Evolutionary conservation across 441 rosid species (phyloP), one percentile per base, ranked within the genome.

Genomic region (Gossypium gossypioides): DNA sequence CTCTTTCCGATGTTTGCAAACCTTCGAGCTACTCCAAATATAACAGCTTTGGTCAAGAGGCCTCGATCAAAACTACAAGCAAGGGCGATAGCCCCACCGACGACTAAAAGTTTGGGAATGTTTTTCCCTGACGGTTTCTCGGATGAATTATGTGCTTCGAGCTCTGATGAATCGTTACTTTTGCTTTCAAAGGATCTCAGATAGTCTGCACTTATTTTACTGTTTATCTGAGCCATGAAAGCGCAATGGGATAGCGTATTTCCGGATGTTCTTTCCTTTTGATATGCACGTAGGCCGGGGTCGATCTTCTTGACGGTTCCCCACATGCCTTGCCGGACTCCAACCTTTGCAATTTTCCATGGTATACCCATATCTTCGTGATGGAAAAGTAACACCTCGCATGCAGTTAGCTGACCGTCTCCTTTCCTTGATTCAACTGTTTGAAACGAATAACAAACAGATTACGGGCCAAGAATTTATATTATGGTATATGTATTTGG

Each of bases 321-420:
- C 97, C 99, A 95, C 99, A 90, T 95, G 10, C 99, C 97, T 73
- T 92, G 96, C 67, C 96, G 78, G 42, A 95, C 86, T 42, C 99
- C 97, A 40, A 95, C 92, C 80, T 92, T 95, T 2, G 97, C 97
- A 52, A 95, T 88, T 78, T 92, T 96, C 86, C 95, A 86, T 0
- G 99, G 97, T 58, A 95, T 89, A 63, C 99, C 99, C 99, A 92
- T 92, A 75, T 95, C 93, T 68, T 95, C 99, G 57, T 91, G 84
- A 81, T 95, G 99, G 82, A 95, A 95, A 6, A 92, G 86, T 69
- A 92, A 64, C 50, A 95, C 96, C 79, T 95, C 99, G 42, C 97
- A 90, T 2, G 99, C 88, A 22, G 96, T 85, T 74, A 79, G 85
- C 83, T 85, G 88, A 18, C 99, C 96, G 62, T 89, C 83, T 32